Evolutionary conservation across 2,329 filamentous ascomycete genomes (phyloP).

Genomic region (Cercospora canescens): DNA sequence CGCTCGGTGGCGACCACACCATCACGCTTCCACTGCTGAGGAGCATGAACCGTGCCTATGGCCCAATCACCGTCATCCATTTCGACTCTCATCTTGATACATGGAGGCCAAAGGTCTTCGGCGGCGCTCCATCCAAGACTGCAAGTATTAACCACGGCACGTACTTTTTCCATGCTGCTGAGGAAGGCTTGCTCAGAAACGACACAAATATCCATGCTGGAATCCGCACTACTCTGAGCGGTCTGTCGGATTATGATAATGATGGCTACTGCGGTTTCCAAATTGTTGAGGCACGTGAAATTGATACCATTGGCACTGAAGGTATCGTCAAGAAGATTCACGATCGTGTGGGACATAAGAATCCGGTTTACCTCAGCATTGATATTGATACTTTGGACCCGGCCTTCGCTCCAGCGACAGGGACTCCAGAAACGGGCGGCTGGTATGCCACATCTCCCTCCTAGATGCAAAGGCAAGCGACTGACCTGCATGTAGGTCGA

Average conservation of each 20-base stretch:
- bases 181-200: slow-evolving; percentile 76
- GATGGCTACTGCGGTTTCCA: slow-evolving; percentile 83
- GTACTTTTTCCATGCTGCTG: slow-evolving; percentile 81
- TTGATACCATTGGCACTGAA: slow-evolving; percentile 64
- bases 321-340: slow-evolving; percentile 79
- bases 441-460: slow-evolving; percentile 47
- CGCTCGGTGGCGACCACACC: slow-evolving; percentile 64
- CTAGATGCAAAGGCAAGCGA: not conserved
- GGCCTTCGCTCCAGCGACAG: slow-evolving; percentile 74
- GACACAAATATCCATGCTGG: slow-evolving; percentile 87
- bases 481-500: slow-evolving; percentile 52
- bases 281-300: slow-evolving; percentile 74
- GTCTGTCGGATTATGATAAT: slow-evolving; percentile 79
- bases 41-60: slow-evolving; percentile 56
- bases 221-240: slow-evolving; percentile 78
- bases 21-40: slow-evolving; percentile 59
- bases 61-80: slow-evolving; percentile 59
- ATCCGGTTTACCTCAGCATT: slow-evolving; percentile 77
- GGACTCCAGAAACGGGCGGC: slow-evolving; percentile 74
- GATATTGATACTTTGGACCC: slow-evolving; percentile 90
- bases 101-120: slow-evolving; percentile 84
- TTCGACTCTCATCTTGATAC: slow-evolving; percentile 61
- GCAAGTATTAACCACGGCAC: slow-evolving; percentile 81
- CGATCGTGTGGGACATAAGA: slow-evolving; percentile 64
- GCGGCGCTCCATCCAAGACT: slow-evolving; percentile 73